phyloP scores from a whole-genome alignment of 495 filamentous ascomycete genomes.

The Penicillium maclennaniae region DNA sequence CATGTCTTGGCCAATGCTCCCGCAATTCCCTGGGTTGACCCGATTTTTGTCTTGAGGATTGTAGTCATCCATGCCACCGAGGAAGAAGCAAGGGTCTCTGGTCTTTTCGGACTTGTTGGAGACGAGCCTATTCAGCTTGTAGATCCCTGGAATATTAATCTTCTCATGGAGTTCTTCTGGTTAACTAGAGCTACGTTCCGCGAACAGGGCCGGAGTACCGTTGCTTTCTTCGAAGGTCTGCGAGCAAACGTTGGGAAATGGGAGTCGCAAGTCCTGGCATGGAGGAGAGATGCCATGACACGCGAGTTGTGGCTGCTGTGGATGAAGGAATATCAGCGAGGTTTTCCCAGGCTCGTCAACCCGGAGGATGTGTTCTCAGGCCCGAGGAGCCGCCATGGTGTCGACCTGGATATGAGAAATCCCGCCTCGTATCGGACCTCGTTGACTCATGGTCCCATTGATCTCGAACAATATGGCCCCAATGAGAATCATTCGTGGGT shows the following conservation, averaged over 20 bases:
- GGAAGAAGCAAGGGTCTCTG: not conserved
- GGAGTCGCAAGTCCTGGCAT: not conserved
- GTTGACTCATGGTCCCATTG: not conserved
- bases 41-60: not conserved
- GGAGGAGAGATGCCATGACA: not conserved
- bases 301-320: not conserved
- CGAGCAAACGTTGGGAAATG: not conserved
- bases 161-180: not conserved
- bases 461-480: not conserved
- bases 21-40: not conserved
- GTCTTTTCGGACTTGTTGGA: not conserved
- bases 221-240: not conserved
- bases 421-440: not conserved
- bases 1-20: not conserved
- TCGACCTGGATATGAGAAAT: not conserved
- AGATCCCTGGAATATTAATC: not conserved
- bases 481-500: slow-evolving; percentile 3
- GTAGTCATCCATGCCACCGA: slow-evolving; percentile 1
- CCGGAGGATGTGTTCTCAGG: not conserved
- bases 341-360: not conserved
- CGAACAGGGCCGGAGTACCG: not conserved
- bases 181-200: not conserved
- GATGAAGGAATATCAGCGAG: not conserved
- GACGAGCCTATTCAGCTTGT: slow-evolving; percentile 7
- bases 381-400: not conserved